Conservation (phyloP, 2,329 filamentous ascomycete genomes). For the Aspergillus sp. region DNA sequence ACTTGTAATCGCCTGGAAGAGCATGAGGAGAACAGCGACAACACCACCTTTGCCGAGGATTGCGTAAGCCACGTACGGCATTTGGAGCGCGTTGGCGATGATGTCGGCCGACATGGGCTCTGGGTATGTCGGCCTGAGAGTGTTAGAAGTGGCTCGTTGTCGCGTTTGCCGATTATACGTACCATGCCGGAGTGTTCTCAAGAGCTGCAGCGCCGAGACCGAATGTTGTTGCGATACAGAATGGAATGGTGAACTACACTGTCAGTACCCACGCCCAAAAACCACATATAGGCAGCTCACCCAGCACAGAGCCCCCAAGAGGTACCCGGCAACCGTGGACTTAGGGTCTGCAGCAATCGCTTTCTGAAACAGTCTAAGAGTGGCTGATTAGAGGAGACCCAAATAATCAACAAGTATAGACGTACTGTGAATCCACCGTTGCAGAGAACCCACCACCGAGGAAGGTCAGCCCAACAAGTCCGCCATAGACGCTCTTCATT, state of each 20-base stretch:
- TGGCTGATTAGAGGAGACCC: no score
- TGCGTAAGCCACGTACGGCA: constrained; percentile 36
- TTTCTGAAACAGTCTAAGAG: constrained; percentile 26
- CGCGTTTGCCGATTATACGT: neutral
- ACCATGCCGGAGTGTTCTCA: constrained; percentile 18
- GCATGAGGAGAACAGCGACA: constrained; percentile 36
- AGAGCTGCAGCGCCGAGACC: constrained; percentile 32
- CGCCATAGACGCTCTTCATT: constrained; percentile 26
- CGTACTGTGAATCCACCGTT: neutral
- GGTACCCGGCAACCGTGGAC: constrained; percentile 26
- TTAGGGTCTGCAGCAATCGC: constrained; percentile 31
- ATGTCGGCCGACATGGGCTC: constrained; percentile 26
- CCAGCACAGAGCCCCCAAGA: constrained; percentile 28
- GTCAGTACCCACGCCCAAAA: no score
- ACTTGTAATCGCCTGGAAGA: constrained; percentile 49
- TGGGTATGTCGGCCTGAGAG: constrained; percentile 13
- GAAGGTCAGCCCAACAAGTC: constrained; percentile 23
- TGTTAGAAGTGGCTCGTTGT: neutral
- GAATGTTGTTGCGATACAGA: constrained; percentile 30
- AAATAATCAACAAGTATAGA: neutral
- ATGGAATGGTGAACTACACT: constrained; percentile 30
- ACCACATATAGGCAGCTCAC: neutral
- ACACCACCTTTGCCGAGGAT: constrained; percentile 33
- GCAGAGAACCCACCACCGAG: constrained; percentile 8
- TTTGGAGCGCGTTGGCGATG: constrained; percentile 25